Conservation (phyloP, 805 yeast species). For the Zygotorulaspora florentina region DNA sequence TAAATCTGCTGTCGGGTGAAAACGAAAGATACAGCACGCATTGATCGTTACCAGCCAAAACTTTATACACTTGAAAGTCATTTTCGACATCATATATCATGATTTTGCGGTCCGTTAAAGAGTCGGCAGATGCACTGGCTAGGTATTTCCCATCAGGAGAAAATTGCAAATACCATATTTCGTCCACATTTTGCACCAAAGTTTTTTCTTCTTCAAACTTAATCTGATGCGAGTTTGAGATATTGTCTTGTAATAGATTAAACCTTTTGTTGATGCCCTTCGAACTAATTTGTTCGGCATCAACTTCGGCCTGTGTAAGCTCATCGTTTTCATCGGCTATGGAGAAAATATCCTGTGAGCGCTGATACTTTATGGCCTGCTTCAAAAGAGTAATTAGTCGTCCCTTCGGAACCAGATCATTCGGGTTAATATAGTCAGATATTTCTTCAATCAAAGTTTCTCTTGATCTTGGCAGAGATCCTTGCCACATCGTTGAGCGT, state of each 20-base stretch:
- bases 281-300: neutral
- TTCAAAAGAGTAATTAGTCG: constrained; percentile 47
- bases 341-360: constrained; percentile 35
- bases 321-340: constrained; percentile 29
- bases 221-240: constrained; percentile 19
- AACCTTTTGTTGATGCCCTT: constrained; percentile 6
- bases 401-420: constrained; percentile 49
- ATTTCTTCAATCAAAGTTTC: constrained; percentile 40
- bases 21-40: constrained; percentile 66
- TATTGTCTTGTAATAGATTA: constrained; percentile 22
- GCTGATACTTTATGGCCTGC: constrained; percentile 50
- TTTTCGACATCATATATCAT: constrained; percentile 61
- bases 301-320: neutral
- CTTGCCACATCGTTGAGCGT: constrained; percentile 32
- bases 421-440: constrained; percentile 46
- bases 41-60: constrained; percentile 44
- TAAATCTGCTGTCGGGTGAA: constrained; percentile 64
- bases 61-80: constrained; percentile 38
- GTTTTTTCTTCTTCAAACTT: constrained; percentile 22
- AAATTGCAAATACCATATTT: constrained; percentile 80
- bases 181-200: constrained; percentile 51
- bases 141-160: constrained; percentile 71
- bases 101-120: constrained; percentile 44
- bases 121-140: constrained; percentile 69
- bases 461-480: constrained; percentile 37